Conservation (phyloP, 768 basidiomycete species). For the Boletus speciosus region DNA sequence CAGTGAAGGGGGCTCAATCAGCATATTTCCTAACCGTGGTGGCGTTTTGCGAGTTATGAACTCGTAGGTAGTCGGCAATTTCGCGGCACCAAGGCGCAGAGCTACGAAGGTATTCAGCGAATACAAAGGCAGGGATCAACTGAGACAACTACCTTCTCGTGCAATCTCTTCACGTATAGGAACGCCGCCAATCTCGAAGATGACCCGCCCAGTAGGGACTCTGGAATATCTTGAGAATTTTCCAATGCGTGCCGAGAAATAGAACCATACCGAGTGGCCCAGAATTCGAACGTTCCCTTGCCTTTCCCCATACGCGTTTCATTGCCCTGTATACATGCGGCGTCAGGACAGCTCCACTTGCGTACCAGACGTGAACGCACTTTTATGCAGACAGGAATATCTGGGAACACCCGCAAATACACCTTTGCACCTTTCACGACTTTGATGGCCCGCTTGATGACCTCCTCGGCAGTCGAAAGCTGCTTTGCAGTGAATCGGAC, state of each 20-base stretch:
- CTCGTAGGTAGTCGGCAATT: slow-evolving; percentile 85
- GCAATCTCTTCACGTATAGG: slow-evolving; percentile 92
- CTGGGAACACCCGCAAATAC: slow-evolving; percentile 89
- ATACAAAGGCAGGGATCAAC: neutral
- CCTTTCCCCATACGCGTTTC: slow-evolving; percentile 99
- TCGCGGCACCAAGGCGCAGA: slow-evolving; percentile 81
- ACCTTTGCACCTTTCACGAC: slow-evolving; percentile 84
- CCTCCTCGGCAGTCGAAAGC: slow-evolving; percentile 80
- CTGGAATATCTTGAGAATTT: slow-evolving; percentile 37
- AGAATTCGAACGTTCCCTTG: slow-evolving; percentile 95
- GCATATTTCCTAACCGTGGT: slow-evolving; percentile 68
- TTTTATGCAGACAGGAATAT: slow-evolving; percentile 97
- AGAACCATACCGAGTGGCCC: slow-evolving; percentile 79
- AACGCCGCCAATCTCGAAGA: slow-evolving; percentile 90
- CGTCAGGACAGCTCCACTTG: neutral
- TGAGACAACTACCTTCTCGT: slow-evolving; percentile 63
- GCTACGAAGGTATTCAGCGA: slow-evolving; percentile 43
- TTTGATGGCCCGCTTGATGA: slow-evolving; percentile 88
- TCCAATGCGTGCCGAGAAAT: neutral
- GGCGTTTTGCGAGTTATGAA: slow-evolving; percentile 70
- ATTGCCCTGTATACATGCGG: slow-evolving; percentile 61
- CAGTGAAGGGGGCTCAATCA: slow-evolving; percentile 41
- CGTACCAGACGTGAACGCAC: slow-evolving; percentile 36
- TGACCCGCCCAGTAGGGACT: slow-evolving; percentile 82
- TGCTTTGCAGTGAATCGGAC: slow-evolving; percentile 85